A percentile compares a stretch with the other conserved stretches of the same genome.
phyloP scores from a whole-genome alignment of 1,284 basidiomycete genomes.

The Ceraceosorus guamensis region DNA sequence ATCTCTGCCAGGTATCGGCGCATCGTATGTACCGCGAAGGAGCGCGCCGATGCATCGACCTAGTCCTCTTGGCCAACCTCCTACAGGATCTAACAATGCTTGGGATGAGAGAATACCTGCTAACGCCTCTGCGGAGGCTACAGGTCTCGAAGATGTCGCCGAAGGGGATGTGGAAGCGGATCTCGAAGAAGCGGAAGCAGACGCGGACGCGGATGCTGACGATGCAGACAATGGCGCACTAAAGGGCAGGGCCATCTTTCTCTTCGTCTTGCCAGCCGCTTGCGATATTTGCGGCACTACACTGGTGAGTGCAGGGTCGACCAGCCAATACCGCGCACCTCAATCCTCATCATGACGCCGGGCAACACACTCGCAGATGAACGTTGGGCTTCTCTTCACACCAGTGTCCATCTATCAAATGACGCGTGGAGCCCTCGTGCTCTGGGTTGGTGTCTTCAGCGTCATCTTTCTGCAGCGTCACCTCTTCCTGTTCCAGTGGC shows the following conservation, averaged over 20 bases:
- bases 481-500: conserved; percentile 58
- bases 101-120: not conserved
- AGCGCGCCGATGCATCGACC: too few relatives aligned
- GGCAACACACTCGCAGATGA: conserved; percentile 57
- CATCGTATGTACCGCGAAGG: too few relatives aligned
- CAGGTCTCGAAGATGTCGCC: too few relatives aligned
- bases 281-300: conserved; percentile 84
- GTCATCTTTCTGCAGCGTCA: conserved; percentile 73
- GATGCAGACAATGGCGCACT: conserved; percentile 15
- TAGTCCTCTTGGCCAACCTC: too few relatives aligned
- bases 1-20: not conserved
- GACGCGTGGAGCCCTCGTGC: conserved; percentile 89
- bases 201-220: too few relatives aligned
- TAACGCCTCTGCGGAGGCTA: not conserved
- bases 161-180: conserved; percentile 2
- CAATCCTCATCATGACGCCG: too few relatives aligned
- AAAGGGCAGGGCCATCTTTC: conserved; percentile 43
- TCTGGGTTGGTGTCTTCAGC: conserved; percentile 88
- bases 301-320: conserved; percentile 53
- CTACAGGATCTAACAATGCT: not conserved
- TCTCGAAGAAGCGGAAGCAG: conserved; percentile 15
- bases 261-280: conserved; percentile 76
- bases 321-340: too few relatives aligned
- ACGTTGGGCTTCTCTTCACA: conserved; percentile 84
- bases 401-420: conserved; percentile 95